Evolutionary conservation across 1,284 basidiomycete genomes (phyloP).

Genomic region (Ustilago trichophora): DNA sequence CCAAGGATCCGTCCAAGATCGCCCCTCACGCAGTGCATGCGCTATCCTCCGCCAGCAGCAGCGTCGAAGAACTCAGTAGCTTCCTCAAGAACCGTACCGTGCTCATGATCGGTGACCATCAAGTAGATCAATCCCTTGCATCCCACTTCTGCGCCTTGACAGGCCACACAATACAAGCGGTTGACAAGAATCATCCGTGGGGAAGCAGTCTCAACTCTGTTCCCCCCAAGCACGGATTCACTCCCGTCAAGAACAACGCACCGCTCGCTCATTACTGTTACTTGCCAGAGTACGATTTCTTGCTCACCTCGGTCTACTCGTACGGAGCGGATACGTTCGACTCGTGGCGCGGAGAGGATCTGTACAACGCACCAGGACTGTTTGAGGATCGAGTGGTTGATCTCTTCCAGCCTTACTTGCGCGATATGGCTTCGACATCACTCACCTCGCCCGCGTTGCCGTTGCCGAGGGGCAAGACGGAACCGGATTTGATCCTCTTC

Average conservation of each 20-base stretch:
- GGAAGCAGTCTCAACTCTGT: constrained; percentile 50
- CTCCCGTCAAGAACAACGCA: constrained; percentile 50
- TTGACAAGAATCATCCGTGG: constrained; percentile 64
- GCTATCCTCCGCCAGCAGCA: constrained; percentile 3
- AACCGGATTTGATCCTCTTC: constrained; percentile 67
- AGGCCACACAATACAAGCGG: constrained; percentile 59
- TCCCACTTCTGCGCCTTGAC: constrained; percentile 67
- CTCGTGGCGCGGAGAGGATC: constrained; percentile 61
- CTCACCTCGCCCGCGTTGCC: constrained; percentile 38
- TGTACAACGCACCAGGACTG: constrained; percentile 64
- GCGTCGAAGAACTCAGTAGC: constrained; percentile 40
- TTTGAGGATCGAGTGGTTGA: constrained; percentile 67
- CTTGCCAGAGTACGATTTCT: constrained; percentile 65
- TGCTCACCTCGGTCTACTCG: constrained; percentile 67
- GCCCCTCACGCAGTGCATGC: constrained; percentile 25
- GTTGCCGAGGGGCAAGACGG: constrained; percentile 42
- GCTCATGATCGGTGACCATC: constrained; percentile 67
- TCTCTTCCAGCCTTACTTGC: constrained; percentile 62
- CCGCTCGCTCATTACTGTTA: constrained; percentile 67
- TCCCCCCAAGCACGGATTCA: constrained; percentile 39
- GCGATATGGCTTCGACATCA: constrained; percentile 17
- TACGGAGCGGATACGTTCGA: constrained; percentile 67
- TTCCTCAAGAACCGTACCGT: constrained; percentile 67
- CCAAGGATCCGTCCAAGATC: constrained; percentile 31
- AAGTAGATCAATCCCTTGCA: constrained; percentile 66